Base-by-base conservation (phyloP, 495 filamentous ascomycete species). In the Geoglossum glabrum region DNA sequence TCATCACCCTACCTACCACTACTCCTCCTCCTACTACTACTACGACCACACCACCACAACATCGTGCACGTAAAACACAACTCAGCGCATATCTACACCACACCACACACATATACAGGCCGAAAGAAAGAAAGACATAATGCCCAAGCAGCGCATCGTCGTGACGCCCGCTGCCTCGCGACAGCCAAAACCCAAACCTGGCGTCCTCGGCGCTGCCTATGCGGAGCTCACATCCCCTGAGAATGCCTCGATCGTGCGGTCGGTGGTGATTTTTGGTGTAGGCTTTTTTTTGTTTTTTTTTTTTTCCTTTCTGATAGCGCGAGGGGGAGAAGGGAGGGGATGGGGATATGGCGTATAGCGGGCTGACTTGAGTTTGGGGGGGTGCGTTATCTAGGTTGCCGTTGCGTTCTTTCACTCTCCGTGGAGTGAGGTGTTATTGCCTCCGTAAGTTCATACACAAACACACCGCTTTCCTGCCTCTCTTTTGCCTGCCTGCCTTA, bases 361-460 rank as follows among this genome's bases (percentile, higher is more conserved):
- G 46, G 19, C 21, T 50, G 46, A 28, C n/a, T 10, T 5, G 26
- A 9, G 7, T 25, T 25, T 25, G 5, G 5, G 43, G 3, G 43
- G 19, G 17, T 8, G n/a, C 26, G 8, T 38, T 31, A 46, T 65
- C 17, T 63, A 87, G 84, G 79, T 75, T 62, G 82, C 82, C 60
- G 76, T 88, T 50, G 79, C 83, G 52, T 85, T 88, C 72, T 72
- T 88, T 61, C 75, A 81, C 65, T 84, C 81, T 72, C 80, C 78
- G 64, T 83, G 82, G 77, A 76, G 77, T 75, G 84, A 86, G 71
- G 73, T 83, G 65, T 73, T 88, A 58, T 74, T 86, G 57, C 83
- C 84, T 64, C 80, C 81, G 80, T 88, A 70, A 76, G 78, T 74
- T 40, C 13, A 13, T 40, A 40, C 36, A 40, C 17, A 15, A 8